A percentile compares a stretch with the other conserved stretches of the same genome.
phyloP scores from a whole-genome alignment of 768 basidiomycete species.

The Lyophyllum decastes region DNA sequence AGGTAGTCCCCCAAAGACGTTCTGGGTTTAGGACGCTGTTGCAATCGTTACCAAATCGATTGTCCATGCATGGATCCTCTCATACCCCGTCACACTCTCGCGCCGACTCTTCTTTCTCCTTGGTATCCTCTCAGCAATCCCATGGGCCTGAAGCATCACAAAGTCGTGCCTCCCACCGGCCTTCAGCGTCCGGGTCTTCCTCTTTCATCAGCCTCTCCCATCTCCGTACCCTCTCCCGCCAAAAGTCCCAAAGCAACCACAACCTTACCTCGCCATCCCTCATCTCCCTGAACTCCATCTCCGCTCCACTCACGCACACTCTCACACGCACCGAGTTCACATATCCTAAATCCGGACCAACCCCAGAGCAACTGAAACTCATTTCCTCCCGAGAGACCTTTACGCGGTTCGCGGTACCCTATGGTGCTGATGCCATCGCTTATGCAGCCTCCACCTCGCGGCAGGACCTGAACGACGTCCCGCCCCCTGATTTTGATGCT shows the following conservation, averaged over 20 bases:
- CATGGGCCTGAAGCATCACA: slow-evolving; percentile 26
- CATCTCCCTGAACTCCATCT: slow-evolving; percentile 75
- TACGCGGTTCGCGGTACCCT: slow-evolving; percentile 73
- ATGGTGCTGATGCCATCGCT: slow-evolving; percentile 72
- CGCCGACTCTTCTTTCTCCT: slow-evolving; percentile 30
- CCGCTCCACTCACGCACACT: slow-evolving; percentile 76
- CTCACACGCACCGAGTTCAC: slow-evolving; percentile 68
- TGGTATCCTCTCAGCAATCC: slow-evolving; percentile 20
- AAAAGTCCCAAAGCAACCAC: slow-evolving; percentile 43
- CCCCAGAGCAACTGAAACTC: slow-evolving; percentile 64
- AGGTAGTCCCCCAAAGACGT: slow-evolving; percentile 27
- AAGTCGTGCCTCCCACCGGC: slow-evolving; percentile 28
- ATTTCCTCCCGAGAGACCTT: slow-evolving; percentile 70
- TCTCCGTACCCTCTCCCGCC: slow-evolving; percentile 52
- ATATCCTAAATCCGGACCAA: slow-evolving; percentile 64
- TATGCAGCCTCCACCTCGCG: slow-evolving; percentile 55
- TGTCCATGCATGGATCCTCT: slow-evolving; percentile 27
- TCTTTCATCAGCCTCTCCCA: slow-evolving; percentile 41
- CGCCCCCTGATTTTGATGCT: slow-evolving; percentile 59
- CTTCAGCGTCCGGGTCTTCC: slow-evolving; percentile 33
- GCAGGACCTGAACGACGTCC: slow-evolving; percentile 40
- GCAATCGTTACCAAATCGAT: slow-evolving; percentile 31
- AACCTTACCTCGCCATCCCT: slow-evolving; percentile 64
- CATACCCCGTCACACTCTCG: slow-evolving; percentile 28
- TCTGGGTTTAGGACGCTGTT: slow-evolving; percentile 53